Evolutionary conservation across 2,329 filamentous ascomycete species (phyloP).

Genomic region (Aureobasidium sp.): DNA sequence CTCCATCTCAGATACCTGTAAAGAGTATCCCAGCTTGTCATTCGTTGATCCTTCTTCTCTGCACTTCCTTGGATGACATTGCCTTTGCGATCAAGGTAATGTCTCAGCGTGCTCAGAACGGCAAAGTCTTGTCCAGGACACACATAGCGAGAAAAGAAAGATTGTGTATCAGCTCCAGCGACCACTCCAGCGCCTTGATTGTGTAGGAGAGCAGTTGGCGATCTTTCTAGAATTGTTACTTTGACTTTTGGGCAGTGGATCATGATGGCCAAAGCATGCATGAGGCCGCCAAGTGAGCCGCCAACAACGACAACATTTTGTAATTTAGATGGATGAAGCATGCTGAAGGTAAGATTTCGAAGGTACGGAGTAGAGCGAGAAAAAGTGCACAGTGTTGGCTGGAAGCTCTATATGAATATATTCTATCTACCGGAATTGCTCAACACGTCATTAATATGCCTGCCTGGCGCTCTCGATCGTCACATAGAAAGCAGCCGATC

Average conservation of each 20-base stretch:
- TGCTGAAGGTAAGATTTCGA: no score
- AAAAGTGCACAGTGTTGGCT: neutral
- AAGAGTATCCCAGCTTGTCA: constrained; percentile 42
- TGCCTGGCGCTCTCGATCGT: neutral
- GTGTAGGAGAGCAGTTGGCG: constrained; percentile 33
- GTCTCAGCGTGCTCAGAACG: constrained; percentile 20
- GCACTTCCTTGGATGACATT: constrained; percentile 20
- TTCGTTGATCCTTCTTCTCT: constrained; percentile 31
- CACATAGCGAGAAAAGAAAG: constrained; percentile 35
- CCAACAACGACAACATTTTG: constrained; percentile 21
- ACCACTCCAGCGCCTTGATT: constrained; percentile 43
- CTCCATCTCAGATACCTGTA: constrained; percentile 39
- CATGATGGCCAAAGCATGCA: constrained; percentile 20
- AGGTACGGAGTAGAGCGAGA: no score
- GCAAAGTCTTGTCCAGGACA: constrained; percentile 27
- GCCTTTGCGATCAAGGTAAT: constrained; percentile 24
- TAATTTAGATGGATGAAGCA: neutral
- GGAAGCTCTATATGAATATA: neutral
- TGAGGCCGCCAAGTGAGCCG: constrained; percentile 23
- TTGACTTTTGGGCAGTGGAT: constrained; percentile 18
- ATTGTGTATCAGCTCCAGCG: constrained; percentile 35
- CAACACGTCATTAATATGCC: neutral
- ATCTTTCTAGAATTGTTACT: constrained; percentile 33
- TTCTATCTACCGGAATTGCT: neutral
- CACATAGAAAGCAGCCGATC: neutral